Evolutionary conservation across 352 stramenopile genomes (phyloP).

Genomic region (Globisporangium cederbergense): DNA sequence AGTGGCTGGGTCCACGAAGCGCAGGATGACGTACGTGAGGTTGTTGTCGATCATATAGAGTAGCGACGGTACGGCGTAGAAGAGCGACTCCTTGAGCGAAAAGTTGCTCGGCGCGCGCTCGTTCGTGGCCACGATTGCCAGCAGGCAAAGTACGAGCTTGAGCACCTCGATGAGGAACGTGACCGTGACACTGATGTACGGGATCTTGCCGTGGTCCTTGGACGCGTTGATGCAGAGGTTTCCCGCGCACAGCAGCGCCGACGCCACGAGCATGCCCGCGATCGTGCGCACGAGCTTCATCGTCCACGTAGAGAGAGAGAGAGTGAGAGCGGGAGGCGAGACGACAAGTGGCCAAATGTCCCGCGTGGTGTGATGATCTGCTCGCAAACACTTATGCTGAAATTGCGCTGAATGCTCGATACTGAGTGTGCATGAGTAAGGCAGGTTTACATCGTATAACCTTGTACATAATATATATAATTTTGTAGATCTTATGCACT

Average conservation of each 20-base stretch:
- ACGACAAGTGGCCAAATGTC: neutral
- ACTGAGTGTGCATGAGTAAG: no score
- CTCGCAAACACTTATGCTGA: neutral
- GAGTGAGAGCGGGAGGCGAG: neutral
- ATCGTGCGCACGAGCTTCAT: slow-evolving; percentile 55
- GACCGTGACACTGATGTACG: slow-evolving; percentile 81
- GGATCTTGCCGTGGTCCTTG: slow-evolving; percentile 69
- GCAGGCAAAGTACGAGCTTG: slow-evolving; percentile 57
- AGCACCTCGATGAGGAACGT: slow-evolving; percentile 85
- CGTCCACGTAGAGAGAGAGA: no score
- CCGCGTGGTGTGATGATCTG: neutral
- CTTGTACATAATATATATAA: no score
- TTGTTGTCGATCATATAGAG: slow-evolving; percentile 89
- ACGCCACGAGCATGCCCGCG: slow-evolving; percentile 57
- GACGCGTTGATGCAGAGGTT: slow-evolving; percentile 86
- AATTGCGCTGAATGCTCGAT: slow-evolving; percentile 1
- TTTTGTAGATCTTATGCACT: no score
- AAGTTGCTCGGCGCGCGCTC: slow-evolving; percentile 40
- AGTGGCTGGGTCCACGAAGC: slow-evolving; percentile 82
- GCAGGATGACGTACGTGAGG: slow-evolving; percentile 84
- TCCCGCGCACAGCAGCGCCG: slow-evolving; percentile 70
- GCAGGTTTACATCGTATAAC: no score
- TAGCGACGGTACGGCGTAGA: slow-evolving; percentile 81
- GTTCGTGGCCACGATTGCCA: slow-evolving; percentile 37
- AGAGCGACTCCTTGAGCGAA: slow-evolving; percentile 49